These are phyloP conservation scores for Larix sibirica DNA, from an alignment of 83 land plant species.

Conservation along the genomic window DNA sequence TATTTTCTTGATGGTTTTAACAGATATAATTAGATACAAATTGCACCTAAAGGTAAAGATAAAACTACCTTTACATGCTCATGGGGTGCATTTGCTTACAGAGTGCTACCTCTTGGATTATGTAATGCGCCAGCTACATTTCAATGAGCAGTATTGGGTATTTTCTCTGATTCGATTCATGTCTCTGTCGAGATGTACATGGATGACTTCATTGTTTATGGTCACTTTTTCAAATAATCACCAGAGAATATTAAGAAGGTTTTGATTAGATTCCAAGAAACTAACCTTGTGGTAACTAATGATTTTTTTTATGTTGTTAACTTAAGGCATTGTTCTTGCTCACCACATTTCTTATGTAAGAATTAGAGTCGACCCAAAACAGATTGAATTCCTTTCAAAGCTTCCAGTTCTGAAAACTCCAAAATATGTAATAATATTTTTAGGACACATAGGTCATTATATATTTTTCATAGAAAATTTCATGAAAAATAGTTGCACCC, in stretches of 20 bases:
- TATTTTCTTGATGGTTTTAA: no score
- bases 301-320: background rate
- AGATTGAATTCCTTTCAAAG: background rate
- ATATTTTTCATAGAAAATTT: background rate
- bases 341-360: background rate
- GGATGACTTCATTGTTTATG: background rate
- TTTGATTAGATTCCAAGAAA: background rate
- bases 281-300: background rate
- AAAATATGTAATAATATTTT: background rate
- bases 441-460: background rate
- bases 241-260: background rate
- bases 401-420: background rate
- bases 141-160: no score
- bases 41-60: no score
- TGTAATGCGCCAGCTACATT: no score
- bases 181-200: background rate
- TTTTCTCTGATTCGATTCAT: no score
- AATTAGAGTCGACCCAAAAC: background rate
- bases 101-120: no score
- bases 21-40: no score
- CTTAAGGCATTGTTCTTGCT: background rate
- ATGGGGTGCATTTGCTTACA: no score
- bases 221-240: background rate
- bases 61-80: no score
- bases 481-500: background rate